phyloP scores from a whole-genome alignment of 352 stramenopile species.

The Pythium monospermum region DNA sequence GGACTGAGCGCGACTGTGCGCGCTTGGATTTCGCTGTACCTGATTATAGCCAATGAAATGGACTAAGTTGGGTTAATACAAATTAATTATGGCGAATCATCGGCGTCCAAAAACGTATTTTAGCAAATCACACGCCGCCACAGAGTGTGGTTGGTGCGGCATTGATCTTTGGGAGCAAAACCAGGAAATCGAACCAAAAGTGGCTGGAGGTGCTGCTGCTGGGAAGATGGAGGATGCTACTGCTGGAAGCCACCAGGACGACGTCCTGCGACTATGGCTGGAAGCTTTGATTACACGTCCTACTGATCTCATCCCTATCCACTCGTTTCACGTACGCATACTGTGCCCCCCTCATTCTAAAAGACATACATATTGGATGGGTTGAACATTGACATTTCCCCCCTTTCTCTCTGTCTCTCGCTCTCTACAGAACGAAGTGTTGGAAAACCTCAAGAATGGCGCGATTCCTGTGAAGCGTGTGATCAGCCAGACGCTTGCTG shows the following conservation, averaged over 20 bases:
- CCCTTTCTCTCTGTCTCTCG: neutral
- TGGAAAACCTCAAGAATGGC: conserved; percentile 54
- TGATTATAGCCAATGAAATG: neutral
- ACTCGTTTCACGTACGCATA: conserved; percentile 46
- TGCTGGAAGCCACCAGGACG: conserved; percentile 26
- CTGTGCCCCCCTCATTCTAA: neutral
- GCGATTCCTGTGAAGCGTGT: conserved; percentile 61
- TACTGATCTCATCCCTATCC: conserved; percentile 42
- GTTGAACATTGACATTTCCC: neutral
- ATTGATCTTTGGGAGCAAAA: conserved; percentile 22
- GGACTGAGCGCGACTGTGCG: no score
- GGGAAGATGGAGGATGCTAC: conserved; percentile 19
- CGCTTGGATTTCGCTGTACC: no score
- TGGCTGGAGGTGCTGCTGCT: no score
- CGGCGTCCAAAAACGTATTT: neutral
- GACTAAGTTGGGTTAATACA: neutral
- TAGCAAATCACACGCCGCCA: neutral
- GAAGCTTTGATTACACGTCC: conserved; percentile 48
- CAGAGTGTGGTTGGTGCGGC: conserved; percentile 19
- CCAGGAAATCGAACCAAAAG: neutral
- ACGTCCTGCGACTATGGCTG: conserved; percentile 60
- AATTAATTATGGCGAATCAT: neutral
- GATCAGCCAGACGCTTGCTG: conserved; percentile 52
- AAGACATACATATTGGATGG: neutral
- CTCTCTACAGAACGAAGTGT: conserved; percentile 40